Conservation (phyloP, 495 filamentous ascomycete species). For the Hypomontagnella monticulosa region DNA sequence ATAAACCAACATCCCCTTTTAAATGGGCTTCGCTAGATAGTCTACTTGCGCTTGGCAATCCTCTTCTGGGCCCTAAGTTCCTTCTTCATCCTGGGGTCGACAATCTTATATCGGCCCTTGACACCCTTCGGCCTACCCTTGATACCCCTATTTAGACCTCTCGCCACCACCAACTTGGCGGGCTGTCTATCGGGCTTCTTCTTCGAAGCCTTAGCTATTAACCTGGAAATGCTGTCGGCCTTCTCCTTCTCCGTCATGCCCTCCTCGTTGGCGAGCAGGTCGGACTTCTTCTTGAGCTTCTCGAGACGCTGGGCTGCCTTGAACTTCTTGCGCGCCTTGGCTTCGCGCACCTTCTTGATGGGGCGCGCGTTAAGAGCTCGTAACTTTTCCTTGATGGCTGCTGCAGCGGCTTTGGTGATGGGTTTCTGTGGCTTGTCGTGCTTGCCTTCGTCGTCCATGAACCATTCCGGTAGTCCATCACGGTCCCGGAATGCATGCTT, state of each 20-base stretch:
- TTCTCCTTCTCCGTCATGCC: constrained; percentile 95
- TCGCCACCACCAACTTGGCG: constrained; percentile 90
- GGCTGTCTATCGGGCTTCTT: constrained; percentile 81
- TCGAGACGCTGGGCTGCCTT: constrained; percentile 90
- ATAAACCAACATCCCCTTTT: not conserved
- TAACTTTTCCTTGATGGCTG: constrained; percentile 94
- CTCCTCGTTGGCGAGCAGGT: constrained; percentile 84
- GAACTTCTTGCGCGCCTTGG: constrained; percentile 94
- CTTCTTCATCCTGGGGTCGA: constrained; percentile 97
- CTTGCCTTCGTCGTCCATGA: constrained; percentile 88
- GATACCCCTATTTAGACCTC: constrained; percentile 84
- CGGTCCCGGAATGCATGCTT: constrained; percentile 88
- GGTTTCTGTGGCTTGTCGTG: constrained; percentile 87
- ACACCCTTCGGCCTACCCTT: constrained; percentile 71
- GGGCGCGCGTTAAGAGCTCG: constrained; percentile 93
- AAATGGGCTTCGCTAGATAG: not conserved
- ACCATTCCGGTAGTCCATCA: constrained; percentile 97
- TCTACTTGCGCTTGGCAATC: constrained; percentile 55
- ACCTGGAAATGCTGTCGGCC: constrained; percentile 79
- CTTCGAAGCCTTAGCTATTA: constrained; percentile 83
- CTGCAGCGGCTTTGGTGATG: constrained; percentile 86
- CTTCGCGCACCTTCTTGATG: constrained; percentile 99
- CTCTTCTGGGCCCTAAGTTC: constrained; percentile 93
- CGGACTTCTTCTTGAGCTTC: constrained; percentile 94
- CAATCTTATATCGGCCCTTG: constrained; percentile 99